Conservation (phyloP, 2,329 filamentous ascomycete species). For the Nannizziopsis barbatae region DNA sequence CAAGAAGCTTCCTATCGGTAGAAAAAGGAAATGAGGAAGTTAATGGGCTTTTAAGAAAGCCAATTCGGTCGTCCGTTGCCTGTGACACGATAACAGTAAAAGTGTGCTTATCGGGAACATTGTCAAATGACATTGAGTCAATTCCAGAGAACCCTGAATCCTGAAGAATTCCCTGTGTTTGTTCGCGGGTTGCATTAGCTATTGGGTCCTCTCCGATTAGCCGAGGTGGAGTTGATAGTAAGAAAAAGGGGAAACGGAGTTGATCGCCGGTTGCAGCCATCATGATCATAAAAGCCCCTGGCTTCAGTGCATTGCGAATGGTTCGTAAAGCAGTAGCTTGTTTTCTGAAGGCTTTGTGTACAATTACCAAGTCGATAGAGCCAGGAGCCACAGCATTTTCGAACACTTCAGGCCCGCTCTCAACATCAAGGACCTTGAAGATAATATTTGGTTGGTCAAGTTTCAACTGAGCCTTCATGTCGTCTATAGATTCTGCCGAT, state of each 20-base stretch:
- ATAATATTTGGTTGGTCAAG: constrained; percentile 21
- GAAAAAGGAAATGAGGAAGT: too few species aligned
- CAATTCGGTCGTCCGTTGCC: background rate
- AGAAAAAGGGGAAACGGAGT: too few species aligned
- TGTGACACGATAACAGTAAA: background rate
- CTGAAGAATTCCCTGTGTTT: constrained; percentile 10
- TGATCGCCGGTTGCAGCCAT: too few species aligned
- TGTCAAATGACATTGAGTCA: background rate
- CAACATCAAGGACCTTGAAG: constrained; percentile 27
- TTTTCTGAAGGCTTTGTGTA: too few species aligned
- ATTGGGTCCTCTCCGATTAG: too few species aligned
- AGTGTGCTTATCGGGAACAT: background rate
- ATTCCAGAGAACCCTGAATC: background rate
- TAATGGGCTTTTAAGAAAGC: background rate
- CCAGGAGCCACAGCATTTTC: constrained; percentile 23
- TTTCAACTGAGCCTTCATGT: constrained; percentile 24
- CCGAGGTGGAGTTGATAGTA: too few species aligned
- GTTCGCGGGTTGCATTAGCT: too few species aligned
- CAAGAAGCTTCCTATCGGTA: too few species aligned
- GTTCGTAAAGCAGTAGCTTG: too few species aligned
- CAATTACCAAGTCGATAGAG: too few species aligned
- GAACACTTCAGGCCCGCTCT: constrained; percentile 22
- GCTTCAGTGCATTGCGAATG: too few species aligned
- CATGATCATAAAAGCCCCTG: too few species aligned
- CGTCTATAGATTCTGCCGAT: constrained; percentile 33